These are phyloP conservation scores for Medicago ruthenica DNA, from an alignment of 306 rosid species.

Conservation along the genomic window DNA sequence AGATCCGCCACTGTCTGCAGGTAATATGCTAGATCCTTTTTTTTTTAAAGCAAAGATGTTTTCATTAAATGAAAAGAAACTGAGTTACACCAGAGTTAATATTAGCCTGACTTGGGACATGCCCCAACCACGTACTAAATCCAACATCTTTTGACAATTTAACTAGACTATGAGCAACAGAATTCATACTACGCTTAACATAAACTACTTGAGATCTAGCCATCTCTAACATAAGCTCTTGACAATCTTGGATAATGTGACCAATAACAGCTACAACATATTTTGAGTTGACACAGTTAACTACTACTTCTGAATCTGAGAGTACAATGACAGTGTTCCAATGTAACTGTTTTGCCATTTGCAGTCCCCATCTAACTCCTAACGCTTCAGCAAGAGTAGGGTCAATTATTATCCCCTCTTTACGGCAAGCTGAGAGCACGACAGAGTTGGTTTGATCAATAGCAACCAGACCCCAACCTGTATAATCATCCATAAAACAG, in stretches of 20 bases:
- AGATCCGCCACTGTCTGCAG: too few species aligned
- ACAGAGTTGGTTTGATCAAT: not conserved
- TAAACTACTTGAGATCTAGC: not conserved
- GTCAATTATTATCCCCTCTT: not conserved
- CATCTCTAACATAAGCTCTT: not conserved
- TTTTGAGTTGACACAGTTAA: not conserved
- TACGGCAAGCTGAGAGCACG: not conserved
- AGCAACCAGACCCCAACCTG: not conserved
- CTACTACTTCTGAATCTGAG: not conserved
- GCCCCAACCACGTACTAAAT: not conserved
- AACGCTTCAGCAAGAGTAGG: not conserved
- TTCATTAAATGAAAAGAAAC: too few species aligned
- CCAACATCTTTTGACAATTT: not conserved
- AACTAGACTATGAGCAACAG: not conserved
- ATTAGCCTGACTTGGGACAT: not conserved
- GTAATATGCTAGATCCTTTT: too few species aligned
- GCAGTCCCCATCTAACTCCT: not conserved
- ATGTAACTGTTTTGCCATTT: not conserved
- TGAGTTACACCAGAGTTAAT: too few species aligned
- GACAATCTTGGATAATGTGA: not conserved
- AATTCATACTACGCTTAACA: not conserved
- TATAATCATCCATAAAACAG: not conserved
- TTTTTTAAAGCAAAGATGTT: too few species aligned
- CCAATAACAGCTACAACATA: not conserved
- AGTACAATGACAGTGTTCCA: not conserved